These are phyloP conservation scores for Neopestalotiopsis sp. DNA, from an alignment of 2,329 filamentous ascomycete genomes.

Conservation along the genomic window DNA sequence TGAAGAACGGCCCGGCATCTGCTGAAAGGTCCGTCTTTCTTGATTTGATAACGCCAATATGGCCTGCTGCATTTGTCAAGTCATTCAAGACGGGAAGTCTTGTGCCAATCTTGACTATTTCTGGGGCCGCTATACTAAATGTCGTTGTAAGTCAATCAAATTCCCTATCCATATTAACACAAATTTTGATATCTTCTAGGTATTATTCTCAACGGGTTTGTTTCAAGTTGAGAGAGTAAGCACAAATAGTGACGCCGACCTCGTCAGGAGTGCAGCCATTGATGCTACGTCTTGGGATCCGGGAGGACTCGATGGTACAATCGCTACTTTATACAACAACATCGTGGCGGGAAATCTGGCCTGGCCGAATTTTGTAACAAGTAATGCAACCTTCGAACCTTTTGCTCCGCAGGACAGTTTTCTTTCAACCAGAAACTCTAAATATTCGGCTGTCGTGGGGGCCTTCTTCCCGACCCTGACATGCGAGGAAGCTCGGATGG, in stretches of 20 bases:
- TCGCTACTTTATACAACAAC: not conserved
- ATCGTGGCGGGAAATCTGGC: not conserved
- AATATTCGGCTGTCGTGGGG: not conserved
- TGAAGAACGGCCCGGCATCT: slow-evolving; percentile 2
- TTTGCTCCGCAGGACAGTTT: not conserved
- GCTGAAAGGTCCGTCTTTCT: slow-evolving; percentile 10
- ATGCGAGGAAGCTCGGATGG: not conserved
- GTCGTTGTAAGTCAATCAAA: not conserved
- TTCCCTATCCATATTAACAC: not conserved
- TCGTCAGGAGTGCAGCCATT: slow-evolving; percentile 1
- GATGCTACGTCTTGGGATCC: slow-evolving; percentile 7
- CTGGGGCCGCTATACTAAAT: not conserved
- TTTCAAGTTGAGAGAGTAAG: slow-evolving; percentile 6
- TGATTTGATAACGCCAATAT: slow-evolving; percentile 8
- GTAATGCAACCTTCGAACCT: not conserved
- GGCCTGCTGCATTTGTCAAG: not conserved
- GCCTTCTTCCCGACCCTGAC: slow-evolving; percentile 4
- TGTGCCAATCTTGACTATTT: slow-evolving; percentile 8
- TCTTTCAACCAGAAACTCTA: not conserved
- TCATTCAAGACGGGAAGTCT: not conserved
- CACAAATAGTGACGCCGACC: not conserved
- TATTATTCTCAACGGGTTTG: not conserved
- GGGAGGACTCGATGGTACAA: not conserved
- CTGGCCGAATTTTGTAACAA: not conserved
- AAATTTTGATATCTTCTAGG: not conserved